Evolutionary conservation across 2,329 filamentous ascomycete species (phyloP).

Genomic region (Dendrostoma leiphaemia): DNA sequence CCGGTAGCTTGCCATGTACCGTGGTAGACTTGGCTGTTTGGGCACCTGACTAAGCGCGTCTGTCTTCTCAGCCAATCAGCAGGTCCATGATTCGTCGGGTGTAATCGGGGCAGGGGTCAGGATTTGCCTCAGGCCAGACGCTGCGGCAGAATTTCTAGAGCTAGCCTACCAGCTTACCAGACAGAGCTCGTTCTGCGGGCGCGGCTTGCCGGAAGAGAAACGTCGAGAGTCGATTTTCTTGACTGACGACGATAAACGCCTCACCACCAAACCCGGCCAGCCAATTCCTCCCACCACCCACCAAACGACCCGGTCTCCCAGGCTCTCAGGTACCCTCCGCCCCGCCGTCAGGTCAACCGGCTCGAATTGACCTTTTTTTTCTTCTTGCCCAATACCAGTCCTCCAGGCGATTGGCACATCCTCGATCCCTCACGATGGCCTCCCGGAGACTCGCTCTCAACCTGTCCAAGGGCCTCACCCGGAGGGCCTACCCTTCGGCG

Average conservation of each 20-base stretch:
- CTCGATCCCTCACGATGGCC: conserved; percentile 70
- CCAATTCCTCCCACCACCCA: neutral
- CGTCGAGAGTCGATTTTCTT: conserved; percentile 11
- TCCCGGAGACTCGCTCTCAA: conserved; percentile 96
- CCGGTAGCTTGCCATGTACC: no score
- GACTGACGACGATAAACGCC: conserved; percentile 16
- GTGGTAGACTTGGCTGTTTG: no score
- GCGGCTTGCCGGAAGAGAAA: conserved; percentile 16
- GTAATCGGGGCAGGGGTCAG: conserved; percentile 5
- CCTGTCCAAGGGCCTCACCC: conserved; percentile 84
- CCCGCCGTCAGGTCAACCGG: conserved; percentile 1
- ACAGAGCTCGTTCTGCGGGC: conserved; percentile 1
- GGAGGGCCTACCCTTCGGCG: conserved; percentile 77
- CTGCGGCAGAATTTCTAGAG: conserved; percentile 4
- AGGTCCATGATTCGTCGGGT: conserved; percentile 4
- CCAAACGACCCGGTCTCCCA: conserved; percentile 5
- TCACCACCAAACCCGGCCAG: conserved; percentile 11
- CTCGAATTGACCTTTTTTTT: conserved; percentile 10
- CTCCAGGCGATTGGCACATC: conserved; percentile 25
- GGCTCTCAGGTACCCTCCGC: conserved; percentile 10
- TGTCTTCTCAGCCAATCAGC: conserved; percentile 1
- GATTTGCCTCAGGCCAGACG: conserved; percentile 13
- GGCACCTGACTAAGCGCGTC: conserved; percentile 6
- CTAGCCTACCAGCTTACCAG: conserved; percentile 4
- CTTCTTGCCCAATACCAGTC: neutral